Evolutionary conservation across 768 basidiomycete genomes (phyloP).

Genomic region (Mycena latifolia): DNA sequence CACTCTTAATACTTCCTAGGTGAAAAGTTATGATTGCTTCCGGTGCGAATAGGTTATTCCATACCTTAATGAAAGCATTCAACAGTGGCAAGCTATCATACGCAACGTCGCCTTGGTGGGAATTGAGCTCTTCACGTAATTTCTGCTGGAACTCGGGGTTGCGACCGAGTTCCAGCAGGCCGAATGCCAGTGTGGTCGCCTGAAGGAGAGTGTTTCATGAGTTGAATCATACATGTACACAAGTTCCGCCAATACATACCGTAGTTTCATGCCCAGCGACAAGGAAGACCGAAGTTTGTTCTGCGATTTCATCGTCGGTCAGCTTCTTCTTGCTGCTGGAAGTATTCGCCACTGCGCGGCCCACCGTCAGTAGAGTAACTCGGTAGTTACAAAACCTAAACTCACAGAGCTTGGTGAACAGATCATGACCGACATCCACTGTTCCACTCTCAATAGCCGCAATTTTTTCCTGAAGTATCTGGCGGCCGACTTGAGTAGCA

Average conservation of each 20-base stretch:
- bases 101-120: neutral
- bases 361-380: slow-evolving; percentile 1
- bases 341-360: neutral
- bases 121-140: slow-evolving; percentile 5
- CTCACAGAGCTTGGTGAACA: slow-evolving; percentile 9
- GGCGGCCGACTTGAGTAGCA: slow-evolving; percentile 4
- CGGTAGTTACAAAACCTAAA: neutral
- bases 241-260: neutral
- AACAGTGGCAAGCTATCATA: slow-evolving; percentile 12
- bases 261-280: slow-evolving; percentile 19
- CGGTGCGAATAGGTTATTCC: neutral
- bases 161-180: slow-evolving; percentile 15
- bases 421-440: slow-evolving; percentile 13
- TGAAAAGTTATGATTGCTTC: slow-evolving; percentile 5
- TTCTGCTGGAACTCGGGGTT: slow-evolving; percentile 16
- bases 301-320: slow-evolving; percentile 7
- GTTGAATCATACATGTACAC: neutral
- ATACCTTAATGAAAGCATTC: slow-evolving; percentile 16
- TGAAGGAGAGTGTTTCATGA: neutral
- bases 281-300: slow-evolving; percentile 16
- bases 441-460: slow-evolving; percentile 8
- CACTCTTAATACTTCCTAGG: slow-evolving; percentile 7
- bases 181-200: slow-evolving; percentile 17
- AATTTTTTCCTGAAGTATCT: slow-evolving; percentile 2
- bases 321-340: slow-evolving; percentile 1